Evolutionary conservation across 768 basidiomycete genomes (phyloP).

Genomic region (Trametes maxima): DNA sequence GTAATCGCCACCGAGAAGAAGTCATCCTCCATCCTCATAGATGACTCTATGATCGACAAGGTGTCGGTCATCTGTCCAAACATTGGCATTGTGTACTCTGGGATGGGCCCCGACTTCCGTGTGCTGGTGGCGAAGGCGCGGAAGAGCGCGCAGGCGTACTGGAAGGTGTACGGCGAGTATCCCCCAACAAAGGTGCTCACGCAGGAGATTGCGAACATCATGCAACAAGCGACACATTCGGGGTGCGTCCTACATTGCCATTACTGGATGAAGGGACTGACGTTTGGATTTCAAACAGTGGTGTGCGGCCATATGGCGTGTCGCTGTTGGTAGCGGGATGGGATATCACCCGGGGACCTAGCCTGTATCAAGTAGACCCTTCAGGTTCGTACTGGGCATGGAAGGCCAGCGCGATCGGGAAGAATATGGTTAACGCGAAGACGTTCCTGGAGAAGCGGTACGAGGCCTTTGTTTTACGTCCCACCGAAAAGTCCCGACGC

Average conservation of each 20-base stretch:
- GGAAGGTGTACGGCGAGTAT: constrained; percentile 99
- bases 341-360: constrained; percentile 92
- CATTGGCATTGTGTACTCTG: constrained; percentile 99
- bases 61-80: constrained; percentile 97
- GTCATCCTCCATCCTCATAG: constrained; percentile 94
- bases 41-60: constrained; percentile 98
- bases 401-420: constrained; percentile 99
- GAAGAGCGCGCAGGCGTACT: constrained; percentile 98
- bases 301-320: constrained; percentile 98
- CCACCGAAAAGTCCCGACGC: constrained; percentile 27
- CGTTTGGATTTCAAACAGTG: constrained; percentile 53
- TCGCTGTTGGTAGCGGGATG: constrained; percentile 96
- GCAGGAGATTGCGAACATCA: constrained; percentile 95
- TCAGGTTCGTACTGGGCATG: constrained; percentile 99
- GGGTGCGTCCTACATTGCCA: constrained; percentile 62
- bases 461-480: constrained; percentile 34
- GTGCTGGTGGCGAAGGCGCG: constrained; percentile 92
- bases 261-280: constrained; percentile 5
- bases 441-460: constrained; percentile 99
- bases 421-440: constrained; percentile 99
- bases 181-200: constrained; percentile 95
- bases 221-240: constrained; percentile 99
- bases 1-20: constrained; percentile 99
- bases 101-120: constrained; percentile 99
- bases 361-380: constrained; percentile 98